Percentiles rank a stretch among this genome's conserved stretches.
These are phyloP conservation scores for Exophiala mesophila DNA, from an alignment of 2,329 filamentous ascomycete genomes.

Conservation along the genomic window DNA sequence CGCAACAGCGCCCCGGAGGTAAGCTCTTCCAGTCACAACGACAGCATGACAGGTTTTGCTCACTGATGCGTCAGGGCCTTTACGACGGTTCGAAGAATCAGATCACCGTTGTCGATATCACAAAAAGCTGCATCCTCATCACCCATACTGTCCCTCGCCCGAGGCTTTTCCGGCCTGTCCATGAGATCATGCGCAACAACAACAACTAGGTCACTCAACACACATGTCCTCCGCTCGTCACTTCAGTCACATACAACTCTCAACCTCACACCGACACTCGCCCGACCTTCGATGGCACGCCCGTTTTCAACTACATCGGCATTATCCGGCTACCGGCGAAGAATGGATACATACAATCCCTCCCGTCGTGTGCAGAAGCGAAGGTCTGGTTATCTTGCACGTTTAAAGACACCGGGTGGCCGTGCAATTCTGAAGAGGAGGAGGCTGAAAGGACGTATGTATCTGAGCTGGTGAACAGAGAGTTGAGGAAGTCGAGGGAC, in stretches of 20 bases:
- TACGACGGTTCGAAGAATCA: constrained; percentile 19
- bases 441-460: constrained; percentile 49
- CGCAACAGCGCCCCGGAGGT: constrained; percentile 21
- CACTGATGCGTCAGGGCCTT: constrained; percentile 17
- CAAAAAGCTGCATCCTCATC: constrained; percentile 5
- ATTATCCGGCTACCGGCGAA: constrained; percentile 43
- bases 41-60: neutral
- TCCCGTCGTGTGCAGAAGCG: constrained; percentile 58
- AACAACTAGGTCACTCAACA: constrained; percentile 5
- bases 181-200: constrained; percentile 4
- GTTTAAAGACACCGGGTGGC: constrained; percentile 50
- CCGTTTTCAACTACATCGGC: constrained; percentile 42
- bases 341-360: constrained; percentile 51
- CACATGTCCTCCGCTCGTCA: constrained; percentile 3
- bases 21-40: constrained; percentile 2
- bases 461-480: constrained; percentile 46
- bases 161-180: constrained; percentile 17
- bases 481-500: too few relatives aligned
- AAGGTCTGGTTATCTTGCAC: constrained; percentile 55
- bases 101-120: constrained; percentile 1
- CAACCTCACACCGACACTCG: neutral
- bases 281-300: constrained; percentile 27
- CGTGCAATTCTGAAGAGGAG: constrained; percentile 51
- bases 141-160: constrained; percentile 9
- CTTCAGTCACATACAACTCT: neutral